Evolutionary conservation across 371 early-diverging fungal genomes (phyloP), one percentile per base, ranked within the genome.

Genomic region (Syncephalastrum contaminatum): DNA sequence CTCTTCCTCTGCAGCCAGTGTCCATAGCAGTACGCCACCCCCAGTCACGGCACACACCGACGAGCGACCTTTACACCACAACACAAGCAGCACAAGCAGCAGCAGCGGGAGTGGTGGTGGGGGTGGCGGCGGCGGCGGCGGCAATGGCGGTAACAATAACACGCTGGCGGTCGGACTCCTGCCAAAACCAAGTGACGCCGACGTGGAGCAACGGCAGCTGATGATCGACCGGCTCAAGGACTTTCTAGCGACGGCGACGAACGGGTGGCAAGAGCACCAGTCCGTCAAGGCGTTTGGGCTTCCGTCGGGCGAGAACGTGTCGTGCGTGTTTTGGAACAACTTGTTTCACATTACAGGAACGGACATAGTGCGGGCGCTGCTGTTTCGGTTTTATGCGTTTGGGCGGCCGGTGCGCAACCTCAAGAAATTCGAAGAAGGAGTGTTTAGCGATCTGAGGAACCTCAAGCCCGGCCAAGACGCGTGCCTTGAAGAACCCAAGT

Each of bases 351-450:
- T 98, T 56, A 96, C 99, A 15, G 99, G 99, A 12, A 99, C 99
- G 3, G 99, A 99, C 70, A 99, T 99, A 69, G 98, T 99, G 8
- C 90, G 97, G 19, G 88, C 91, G 2, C 83, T 99, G 2, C 83
- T 93, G 16, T 97, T 91, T 69, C 88, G 99, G 22, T 98, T 99
- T 70, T 91, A 95, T 59, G 85, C 88, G 45, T 88, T 94, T 73
- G 87, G 93, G 50, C 76, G 99, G 21, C 93, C 91, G n/a, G 92
- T 99, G 14, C 72, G 75, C 25, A 91, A 93, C 60, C 75, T 93
- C 43, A 99, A 99, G 68, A 99, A 99, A 76, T 99, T 99, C 75
- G 99, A 99, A 72, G 99, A 99, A 72, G 99, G 99, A 47, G 88
- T 99, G 3, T 99, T 99, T 70, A 85, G 86, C 47, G 99, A 99